Percentiles rank a stretch among this genome's conserved stretches.
Evolutionary conservation across 805 yeast species (phyloP).

Genomic region (Candida montana): DNA sequence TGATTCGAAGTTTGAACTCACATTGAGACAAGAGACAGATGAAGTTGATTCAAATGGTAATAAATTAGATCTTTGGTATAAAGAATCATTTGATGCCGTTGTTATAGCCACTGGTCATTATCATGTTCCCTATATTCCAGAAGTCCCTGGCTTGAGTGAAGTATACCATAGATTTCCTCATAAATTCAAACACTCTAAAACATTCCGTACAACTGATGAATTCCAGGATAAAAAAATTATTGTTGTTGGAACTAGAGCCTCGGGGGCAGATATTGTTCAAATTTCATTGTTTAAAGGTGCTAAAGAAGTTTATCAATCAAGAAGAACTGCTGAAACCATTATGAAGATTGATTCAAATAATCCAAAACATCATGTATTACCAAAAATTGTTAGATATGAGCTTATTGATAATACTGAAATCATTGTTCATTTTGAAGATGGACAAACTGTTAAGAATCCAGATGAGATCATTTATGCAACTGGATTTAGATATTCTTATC

Average conservation of each 20-base stretch:
- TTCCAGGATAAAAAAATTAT: conserved; percentile 33
- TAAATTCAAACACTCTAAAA: conserved; percentile 34
- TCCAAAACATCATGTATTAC: conserved; percentile 28
- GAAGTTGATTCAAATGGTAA: too few relatives aligned
- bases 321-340: conserved; percentile 20
- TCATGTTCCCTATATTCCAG: conserved; percentile 48
- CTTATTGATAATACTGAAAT: conserved; percentile 25
- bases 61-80: conserved; percentile 38
- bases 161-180: conserved; percentile 8
- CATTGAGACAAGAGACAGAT: conserved; percentile 26
- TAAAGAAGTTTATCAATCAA: conserved; percentile 23
- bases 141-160: conserved; percentile 39
- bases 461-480: conserved; percentile 63
- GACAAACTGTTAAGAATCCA: conserved; percentile 34
- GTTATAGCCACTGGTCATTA: conserved; percentile 53
- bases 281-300: conserved; percentile 8
- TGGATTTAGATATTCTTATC: conserved; percentile 57
- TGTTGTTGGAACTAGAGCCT: conserved; percentile 63
- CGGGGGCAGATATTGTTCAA: conserved; percentile 55
- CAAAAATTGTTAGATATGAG: conserved; percentile 32
- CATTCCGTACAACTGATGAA: conserved; percentile 34
- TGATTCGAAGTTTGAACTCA: conserved; percentile 25
- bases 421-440: conserved; percentile 39
- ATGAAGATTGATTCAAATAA: conserved; percentile 8
- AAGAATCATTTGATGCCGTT: conserved; percentile 33